Percentiles rank a stretch among this genome's conserved stretches.
Conservation (phyloP, 108 stramenopile species). For the Epithemia pelagica region DNA sequence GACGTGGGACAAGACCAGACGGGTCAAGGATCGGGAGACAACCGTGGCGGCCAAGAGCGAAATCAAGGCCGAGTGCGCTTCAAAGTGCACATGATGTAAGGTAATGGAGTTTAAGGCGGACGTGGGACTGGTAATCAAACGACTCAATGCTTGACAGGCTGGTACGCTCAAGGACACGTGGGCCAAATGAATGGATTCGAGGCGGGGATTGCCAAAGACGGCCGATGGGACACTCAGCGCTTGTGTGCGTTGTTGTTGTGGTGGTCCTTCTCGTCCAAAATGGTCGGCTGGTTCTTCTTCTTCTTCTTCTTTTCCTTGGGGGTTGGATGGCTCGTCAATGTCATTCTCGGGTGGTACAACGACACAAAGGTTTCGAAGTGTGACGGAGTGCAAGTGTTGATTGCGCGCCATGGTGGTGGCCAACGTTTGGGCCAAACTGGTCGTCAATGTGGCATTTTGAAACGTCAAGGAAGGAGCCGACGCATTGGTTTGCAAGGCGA, state of each 20-base stretch:
- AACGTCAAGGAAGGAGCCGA: neutral
- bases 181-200: neutral
- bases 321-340: too few species aligned
- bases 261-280: too few species aligned
- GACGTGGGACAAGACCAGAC: neutral
- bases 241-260: neutral
- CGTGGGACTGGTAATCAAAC: neutral
- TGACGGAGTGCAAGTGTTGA: neutral
- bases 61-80: neutral
- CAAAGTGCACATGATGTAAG: neutral
- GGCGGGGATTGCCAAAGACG: neutral
- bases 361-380: neutral
- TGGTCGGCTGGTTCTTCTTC: too few species aligned
- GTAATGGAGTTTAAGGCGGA: neutral
- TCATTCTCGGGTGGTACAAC: too few species aligned
- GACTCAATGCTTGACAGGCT: neutral
- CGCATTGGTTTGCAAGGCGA: neutral
- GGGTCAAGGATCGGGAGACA: neutral
- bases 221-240: neutral
- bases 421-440: neutral
- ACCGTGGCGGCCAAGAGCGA: neutral
- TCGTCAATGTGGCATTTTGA: neutral
- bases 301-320: too few species aligned
- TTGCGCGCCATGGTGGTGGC: neutral
- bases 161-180: neutral